phyloP scores from a whole-genome alignment of 129 eudicot genomes.

The Erigeron canadensis region DNA sequence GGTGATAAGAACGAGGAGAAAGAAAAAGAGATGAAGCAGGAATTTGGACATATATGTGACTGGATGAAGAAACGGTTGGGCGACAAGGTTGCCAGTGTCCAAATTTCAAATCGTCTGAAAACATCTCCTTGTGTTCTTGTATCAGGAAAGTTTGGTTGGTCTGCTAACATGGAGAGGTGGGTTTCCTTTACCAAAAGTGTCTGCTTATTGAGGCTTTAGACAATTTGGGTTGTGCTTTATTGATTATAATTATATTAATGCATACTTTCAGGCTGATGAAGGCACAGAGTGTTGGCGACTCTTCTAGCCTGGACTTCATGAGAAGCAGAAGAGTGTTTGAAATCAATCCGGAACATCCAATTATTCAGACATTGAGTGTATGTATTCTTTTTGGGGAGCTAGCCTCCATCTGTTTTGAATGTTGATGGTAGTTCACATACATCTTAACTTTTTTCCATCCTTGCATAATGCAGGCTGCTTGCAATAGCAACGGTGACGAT shows the following conservation, averaged over 20 bases:
- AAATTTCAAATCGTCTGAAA: conserved; percentile 82
- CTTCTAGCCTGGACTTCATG: conserved; percentile 77
- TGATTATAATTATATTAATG: conserved; percentile 7
- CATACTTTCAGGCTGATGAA: conserved; percentile 72
- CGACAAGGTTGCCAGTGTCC: conserved; percentile 90
- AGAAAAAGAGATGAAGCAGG: conserved; percentile 69
- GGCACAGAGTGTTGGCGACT: conserved; percentile 77
- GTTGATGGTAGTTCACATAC: neutral
- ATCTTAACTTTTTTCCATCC: neutral
- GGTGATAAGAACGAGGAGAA: conserved; percentile 66
- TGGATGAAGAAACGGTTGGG: conserved; percentile 56
- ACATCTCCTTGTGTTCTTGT: conserved; percentile 93
- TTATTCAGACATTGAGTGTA: conserved; percentile 73
- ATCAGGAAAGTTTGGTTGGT: conserved; percentile 96
- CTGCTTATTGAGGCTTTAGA: neutral
- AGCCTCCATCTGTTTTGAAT: neutral
- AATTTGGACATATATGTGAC: conserved; percentile 52
- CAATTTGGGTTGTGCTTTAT: neutral
- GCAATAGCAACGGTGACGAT: conserved; percentile 60
- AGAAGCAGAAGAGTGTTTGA: conserved; percentile 88
- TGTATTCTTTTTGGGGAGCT: neutral
- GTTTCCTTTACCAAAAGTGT: neutral
- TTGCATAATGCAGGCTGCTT: conserved; percentile 66
- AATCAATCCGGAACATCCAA: conserved; percentile 81
- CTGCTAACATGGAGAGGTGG: conserved; percentile 99